Base-by-base conservation (phyloP, 768 basidiomycete genomes). In the Termitomyces heimii region DNA sequence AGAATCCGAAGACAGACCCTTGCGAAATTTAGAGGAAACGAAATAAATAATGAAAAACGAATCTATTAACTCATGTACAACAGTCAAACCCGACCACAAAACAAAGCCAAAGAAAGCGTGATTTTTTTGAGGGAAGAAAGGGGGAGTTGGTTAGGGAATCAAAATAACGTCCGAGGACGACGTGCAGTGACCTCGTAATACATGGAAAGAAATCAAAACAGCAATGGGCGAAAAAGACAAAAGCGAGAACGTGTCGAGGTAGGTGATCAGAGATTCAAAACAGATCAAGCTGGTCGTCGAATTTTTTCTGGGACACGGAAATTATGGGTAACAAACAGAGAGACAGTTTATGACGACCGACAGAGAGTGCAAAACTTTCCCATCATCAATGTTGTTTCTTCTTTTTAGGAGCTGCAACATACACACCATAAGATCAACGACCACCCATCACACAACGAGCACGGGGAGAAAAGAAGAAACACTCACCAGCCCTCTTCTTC, bases 401-500 rank as follows among this genome's bases (percentile, higher is more conserved):
- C 55, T 62, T 64, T 54, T 66, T 66, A 16, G 61, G 42, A 40
- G 63, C 63, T 65, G 20, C 5, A 20, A 42, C 7, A 29, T n/a
- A 4, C n/a, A 45, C 20, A 34, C 24, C 18, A 45, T 20, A 4
- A 45, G 37, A 10, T 29, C 18, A 37, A 16, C 32, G 20, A 20
- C 12, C 28, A 14, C 26, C 4, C 14, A 16, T 14, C 26, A 0
- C 28, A 20, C 4, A 39, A 5, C 56, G 51, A 10, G 2, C 37
- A 5, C 56, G 52, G 7, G 26, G 5, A 29, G 28, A 14, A 24
- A 35, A 10, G 26, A n/a, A 46, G 0, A 22, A 28, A 16, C 29
- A 55, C 76, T 62, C 60, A 80, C 80, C 72, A 24, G 68, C 67
- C 26, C 75, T 65, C 46, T 68, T 70, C 59, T 68, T 60, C 13